Conservation (phyloP, 306 rosid genomes). For the Fragaria nilgerrensis region DNA sequence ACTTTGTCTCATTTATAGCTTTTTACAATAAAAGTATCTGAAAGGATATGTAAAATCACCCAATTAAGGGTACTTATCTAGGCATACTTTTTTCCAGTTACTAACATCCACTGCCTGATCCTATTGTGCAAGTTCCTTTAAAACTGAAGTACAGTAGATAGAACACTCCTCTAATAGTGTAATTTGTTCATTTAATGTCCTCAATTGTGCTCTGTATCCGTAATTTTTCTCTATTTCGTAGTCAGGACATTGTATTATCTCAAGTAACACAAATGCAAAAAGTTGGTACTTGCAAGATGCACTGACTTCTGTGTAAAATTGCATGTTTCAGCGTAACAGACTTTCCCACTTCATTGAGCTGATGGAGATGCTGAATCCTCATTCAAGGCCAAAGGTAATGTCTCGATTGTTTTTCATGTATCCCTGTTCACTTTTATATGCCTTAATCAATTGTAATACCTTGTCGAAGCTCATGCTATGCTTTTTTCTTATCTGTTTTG, state of each 20-base stretch:
- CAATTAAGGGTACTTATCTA: neutral
- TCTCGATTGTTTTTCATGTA: neutral
- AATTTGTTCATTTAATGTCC: neutral
- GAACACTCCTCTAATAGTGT: neutral
- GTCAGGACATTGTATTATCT: neutral
- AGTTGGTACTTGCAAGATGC: slow-evolving; percentile 15
- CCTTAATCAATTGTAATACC: neutral
- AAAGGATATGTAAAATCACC: neutral
- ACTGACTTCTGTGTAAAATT: slow-evolving; percentile 17
- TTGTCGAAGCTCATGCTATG: neutral
- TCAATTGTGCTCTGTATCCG: neutral
- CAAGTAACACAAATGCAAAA: neutral
- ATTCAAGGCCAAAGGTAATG: slow-evolving; percentile 85
- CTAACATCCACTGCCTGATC: neutral
- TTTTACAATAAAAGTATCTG: neutral
- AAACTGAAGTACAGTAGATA: neutral
- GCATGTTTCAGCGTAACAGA: slow-evolving; percentile 65
- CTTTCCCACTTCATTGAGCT: slow-evolving; percentile 88
- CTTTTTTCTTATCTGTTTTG: neutral
- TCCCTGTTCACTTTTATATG: neutral
- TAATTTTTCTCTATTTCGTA: neutral
- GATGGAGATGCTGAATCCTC: slow-evolving; percentile 92
- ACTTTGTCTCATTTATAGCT: neutral
- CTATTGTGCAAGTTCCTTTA: neutral
- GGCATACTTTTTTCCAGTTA: neutral